phyloP scores from a whole-genome alignment of 1,284 basidiomycete genomes.

The Fomes fomentarius region DNA sequence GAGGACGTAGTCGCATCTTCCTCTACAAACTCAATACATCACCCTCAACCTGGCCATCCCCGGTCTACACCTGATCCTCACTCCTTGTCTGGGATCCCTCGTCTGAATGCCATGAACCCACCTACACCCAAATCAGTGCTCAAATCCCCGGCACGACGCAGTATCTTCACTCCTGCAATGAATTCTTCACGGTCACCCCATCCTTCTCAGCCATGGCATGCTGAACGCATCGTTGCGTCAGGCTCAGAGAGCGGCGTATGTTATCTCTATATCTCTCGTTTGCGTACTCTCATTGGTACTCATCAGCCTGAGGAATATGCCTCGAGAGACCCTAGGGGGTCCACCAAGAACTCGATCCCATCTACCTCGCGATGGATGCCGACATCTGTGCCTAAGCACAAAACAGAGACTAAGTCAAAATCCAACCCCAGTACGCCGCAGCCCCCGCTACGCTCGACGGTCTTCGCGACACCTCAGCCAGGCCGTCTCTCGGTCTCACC shows the following conservation, averaged over 20 bases:
- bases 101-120: slow-evolving; percentile 2
- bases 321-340: not conserved
- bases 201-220: not conserved
- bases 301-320: not conserved
- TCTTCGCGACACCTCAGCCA: slow-evolving; percentile 11
- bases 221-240: slow-evolving; percentile 5
- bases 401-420: slow-evolving; percentile 5
- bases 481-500: slow-evolving; percentile 2
- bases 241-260: slow-evolving; percentile 9
- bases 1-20: not conserved
- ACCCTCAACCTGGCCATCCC: not conserved
- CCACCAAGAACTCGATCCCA: not conserved
- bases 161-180: slow-evolving; percentile 36
- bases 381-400: slow-evolving; percentile 8
- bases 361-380: not conserved
- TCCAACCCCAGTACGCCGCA: slow-evolving; percentile 24
- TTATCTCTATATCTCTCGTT: not conserved
- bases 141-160: slow-evolving; percentile 15
- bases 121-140: slow-evolving; percentile 10
- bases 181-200: slow-evolving; percentile 33
- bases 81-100: slow-evolving; percentile 9
- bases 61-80: slow-evolving; percentile 6
- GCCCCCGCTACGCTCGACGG: not conserved
- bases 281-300: not conserved
- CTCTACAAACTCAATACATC: not conserved